Percentiles rank a stretch among this genome's conserved stretches.
These are phyloP conservation scores for Backusella mclennaniae DNA, from an alignment of 192 early-diverging fungal species.

Conservation along the genomic window DNA sequence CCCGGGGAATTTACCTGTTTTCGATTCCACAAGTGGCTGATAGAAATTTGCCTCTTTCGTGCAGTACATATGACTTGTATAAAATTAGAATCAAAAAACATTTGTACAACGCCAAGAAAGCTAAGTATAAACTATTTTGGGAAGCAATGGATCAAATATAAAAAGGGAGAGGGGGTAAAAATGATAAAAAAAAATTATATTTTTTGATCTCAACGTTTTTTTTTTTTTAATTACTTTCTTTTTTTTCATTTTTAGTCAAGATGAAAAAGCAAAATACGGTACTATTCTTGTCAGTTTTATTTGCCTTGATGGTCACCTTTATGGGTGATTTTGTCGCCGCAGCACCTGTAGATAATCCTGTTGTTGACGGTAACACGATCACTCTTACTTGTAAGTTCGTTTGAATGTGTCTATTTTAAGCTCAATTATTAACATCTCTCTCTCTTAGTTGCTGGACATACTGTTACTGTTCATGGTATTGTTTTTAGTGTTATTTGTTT, in stretches of 20 bases:
- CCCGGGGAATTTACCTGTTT: not conserved
- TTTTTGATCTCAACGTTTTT: not conserved
- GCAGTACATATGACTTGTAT: not conserved
- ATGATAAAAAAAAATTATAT: not conserved
- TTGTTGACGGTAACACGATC: not conserved
- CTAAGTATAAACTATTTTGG: not conserved
- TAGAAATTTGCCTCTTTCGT: not conserved
- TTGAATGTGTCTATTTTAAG: not conserved
- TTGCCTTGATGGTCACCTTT: conserved; percentile 10
- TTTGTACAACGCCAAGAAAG: not conserved
- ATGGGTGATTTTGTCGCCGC: conserved; percentile 14
- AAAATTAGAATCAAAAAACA: not conserved
- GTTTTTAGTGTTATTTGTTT: conserved; percentile 30
- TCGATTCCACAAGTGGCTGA: conserved; percentile 1
- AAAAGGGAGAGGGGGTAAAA: not conserved
- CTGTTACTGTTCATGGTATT: conserved; percentile 24
- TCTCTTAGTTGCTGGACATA: conserved; percentile 13
- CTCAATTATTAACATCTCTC: not conserved
- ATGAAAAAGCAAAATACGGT: conserved; percentile 1
- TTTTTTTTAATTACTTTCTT: not conserved
- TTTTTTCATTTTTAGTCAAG: not conserved
- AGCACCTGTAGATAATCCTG: conserved; percentile 5
- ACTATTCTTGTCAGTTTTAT: not conserved
- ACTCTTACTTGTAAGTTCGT: not conserved
- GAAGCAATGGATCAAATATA: not conserved